phyloP scores from a whole-genome alignment of 140 eudicot species.

The Senecio squalidus region DNA sequence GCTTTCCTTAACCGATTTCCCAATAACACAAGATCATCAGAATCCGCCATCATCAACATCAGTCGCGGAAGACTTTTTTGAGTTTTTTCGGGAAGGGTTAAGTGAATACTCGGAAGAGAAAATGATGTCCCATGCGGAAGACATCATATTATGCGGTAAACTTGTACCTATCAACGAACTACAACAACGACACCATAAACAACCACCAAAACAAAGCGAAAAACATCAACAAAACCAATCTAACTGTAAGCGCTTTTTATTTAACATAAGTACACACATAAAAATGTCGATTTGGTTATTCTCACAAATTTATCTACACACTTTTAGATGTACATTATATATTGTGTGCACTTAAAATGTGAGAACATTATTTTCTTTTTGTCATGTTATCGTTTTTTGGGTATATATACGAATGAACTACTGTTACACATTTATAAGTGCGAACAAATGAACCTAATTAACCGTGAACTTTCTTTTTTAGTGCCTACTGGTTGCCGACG shows the following conservation, averaged over 20 bases:
- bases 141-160: constrained; percentile 56
- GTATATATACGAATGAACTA: no score
- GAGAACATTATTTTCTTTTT: no score
- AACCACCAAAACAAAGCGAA: background rate
- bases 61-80: constrained; percentile 14
- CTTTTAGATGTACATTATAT: no score
- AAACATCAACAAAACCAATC: background rate
- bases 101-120: constrained; percentile 10
- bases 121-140: constrained; percentile 54
- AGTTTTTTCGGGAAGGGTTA: constrained; percentile 18
- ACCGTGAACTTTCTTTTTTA: background rate
- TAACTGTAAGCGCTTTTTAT: background rate
- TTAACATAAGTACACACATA: background rate
- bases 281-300: background rate
- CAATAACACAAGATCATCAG: constrained; percentile 16
- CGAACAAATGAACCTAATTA: background rate
- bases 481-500: constrained; percentile 22
- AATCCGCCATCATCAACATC: constrained; percentile 8
- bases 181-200: constrained; percentile 5
- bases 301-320: background rate
- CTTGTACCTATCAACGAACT: constrained; percentile 47
- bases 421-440: background rate
- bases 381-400: no score
- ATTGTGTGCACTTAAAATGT: no score
- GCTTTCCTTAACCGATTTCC: constrained; percentile 32